A percentile compares a stretch with the other conserved stretches of the same genome.
Conservation (phyloP, 1,284 basidiomycete species). For the Naganishia albida region DNA sequence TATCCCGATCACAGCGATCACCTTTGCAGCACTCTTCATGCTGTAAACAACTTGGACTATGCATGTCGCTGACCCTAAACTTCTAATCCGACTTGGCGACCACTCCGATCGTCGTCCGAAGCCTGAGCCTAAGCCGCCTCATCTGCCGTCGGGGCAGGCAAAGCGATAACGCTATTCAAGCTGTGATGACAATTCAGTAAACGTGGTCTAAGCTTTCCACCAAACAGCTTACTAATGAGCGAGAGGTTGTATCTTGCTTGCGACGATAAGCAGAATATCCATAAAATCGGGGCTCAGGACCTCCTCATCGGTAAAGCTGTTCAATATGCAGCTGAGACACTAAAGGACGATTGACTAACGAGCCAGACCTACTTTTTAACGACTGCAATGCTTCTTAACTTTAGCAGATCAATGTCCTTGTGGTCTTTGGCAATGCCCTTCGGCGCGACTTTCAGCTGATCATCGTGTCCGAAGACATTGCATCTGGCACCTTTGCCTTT, state of each 20-base stretch:
- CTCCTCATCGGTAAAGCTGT: constrained; percentile 73
- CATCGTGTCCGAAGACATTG: constrained; percentile 77
- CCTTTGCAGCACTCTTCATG: no score
- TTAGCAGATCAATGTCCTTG: constrained; percentile 79
- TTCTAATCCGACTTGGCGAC: no score
- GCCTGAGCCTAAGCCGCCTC: constrained; percentile 8
- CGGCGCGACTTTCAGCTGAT: constrained; percentile 80
- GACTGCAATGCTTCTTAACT: constrained; percentile 76
- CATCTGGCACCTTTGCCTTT: constrained; percentile 61
- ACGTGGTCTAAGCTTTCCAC: background rate
- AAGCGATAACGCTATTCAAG: constrained; percentile 67
- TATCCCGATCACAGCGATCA: no score
- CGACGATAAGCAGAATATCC: constrained; percentile 62
- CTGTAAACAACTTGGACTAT: no score
- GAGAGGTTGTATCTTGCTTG: constrained; percentile 67
- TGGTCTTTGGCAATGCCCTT: constrained; percentile 84
- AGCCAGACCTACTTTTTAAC: constrained; percentile 61
- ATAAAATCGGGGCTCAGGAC: constrained; percentile 69
- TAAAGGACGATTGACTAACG: no score
- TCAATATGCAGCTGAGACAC: background rate
- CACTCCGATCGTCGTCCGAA: background rate
- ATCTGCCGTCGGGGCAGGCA: constrained; percentile 56
- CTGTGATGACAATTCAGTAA: constrained; percentile 49
- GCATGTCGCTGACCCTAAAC: no score
- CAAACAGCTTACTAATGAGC: constrained; percentile 69